Percentiles rank a stretch among this genome's conserved stretches.
Conservation (phyloP, 1,284 basidiomycete species). For the Hortiboletus rubellus region DNA sequence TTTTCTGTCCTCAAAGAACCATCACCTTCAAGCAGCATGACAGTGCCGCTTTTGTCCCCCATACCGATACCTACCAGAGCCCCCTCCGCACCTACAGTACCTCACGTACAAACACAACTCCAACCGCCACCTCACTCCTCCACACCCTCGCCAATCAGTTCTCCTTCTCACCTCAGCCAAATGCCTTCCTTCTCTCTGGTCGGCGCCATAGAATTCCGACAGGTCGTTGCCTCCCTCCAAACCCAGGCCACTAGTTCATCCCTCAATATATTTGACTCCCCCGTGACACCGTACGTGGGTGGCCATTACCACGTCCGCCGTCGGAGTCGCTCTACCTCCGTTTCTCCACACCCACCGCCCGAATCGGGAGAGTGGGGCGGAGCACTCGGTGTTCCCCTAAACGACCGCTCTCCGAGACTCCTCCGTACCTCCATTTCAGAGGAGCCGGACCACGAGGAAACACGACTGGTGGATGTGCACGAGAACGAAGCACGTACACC, state of each 20-base stretch:
- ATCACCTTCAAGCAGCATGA: slow-evolving; percentile 6
- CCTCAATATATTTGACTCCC: slow-evolving; percentile 65
- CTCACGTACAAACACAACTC: slow-evolving; percentile 43
- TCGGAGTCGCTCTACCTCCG: slow-evolving; percentile 35
- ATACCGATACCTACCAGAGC: slow-evolving; percentile 39
- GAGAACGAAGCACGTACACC: slow-evolving; percentile 23
- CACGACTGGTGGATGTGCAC: neutral
- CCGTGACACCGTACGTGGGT: slow-evolving; percentile 68
- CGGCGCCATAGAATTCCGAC: slow-evolving; percentile 91
- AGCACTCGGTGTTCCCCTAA: slow-evolving; percentile 48
- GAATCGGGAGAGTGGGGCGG: slow-evolving; percentile 52
- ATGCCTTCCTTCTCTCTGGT: slow-evolving; percentile 88
- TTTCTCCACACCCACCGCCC: slow-evolving; percentile 33
- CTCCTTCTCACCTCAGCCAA: slow-evolving; percentile 42
- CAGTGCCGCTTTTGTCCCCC: slow-evolving; percentile 21
- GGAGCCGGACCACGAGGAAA: slow-evolving; percentile 13
- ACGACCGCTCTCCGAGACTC: slow-evolving; percentile 43
- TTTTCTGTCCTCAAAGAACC: slow-evolving; percentile 21
- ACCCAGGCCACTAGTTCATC: slow-evolving; percentile 58
- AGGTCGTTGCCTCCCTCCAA: slow-evolving; percentile 81
- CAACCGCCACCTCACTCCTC: slow-evolving; percentile 38
- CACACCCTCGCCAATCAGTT: slow-evolving; percentile 38
- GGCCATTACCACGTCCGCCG: slow-evolving; percentile 59
- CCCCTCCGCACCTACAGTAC: slow-evolving; percentile 40
- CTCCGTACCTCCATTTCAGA: slow-evolving; percentile 35